Evolutionary conservation across 2,329 filamentous ascomycete genomes (phyloP).

Genomic region (Hypoxylon sp.): DNA sequence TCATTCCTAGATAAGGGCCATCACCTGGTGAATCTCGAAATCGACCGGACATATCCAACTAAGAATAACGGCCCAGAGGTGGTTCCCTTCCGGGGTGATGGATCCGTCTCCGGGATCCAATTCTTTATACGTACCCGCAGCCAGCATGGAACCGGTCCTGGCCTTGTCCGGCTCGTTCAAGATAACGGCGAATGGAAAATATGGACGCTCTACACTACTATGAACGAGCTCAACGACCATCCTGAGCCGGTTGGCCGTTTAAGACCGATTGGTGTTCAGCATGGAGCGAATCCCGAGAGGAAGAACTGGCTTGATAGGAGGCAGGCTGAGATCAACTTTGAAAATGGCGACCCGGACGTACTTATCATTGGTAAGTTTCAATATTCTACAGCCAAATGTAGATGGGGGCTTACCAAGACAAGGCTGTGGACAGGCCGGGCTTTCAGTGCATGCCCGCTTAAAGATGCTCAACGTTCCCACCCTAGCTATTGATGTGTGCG

Average conservation of each 20-base stretch:
- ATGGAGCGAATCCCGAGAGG: conserved; percentile 61
- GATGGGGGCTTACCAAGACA: conserved; percentile 27
- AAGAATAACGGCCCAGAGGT: conserved; percentile 59
- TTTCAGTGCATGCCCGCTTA: conserved; percentile 66
- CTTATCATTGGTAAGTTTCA: conserved; percentile 65
- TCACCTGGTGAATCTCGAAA: conserved; percentile 56
- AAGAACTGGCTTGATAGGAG: conserved; percentile 69
- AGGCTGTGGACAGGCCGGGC: conserved; percentile 70
- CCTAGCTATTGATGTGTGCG: conserved; percentile 66
- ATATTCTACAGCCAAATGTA: not conserved
- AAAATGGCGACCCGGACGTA: conserved; percentile 64
- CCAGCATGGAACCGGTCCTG: conserved; percentile 63
- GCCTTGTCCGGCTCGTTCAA: conserved; percentile 63
- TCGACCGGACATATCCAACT: conserved; percentile 56
- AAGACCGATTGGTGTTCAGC: conserved; percentile 64
- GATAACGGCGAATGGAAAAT: conserved; percentile 65
- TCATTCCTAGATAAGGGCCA: conserved; percentile 53
- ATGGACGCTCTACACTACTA: conserved; percentile 68
- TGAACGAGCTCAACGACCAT: conserved; percentile 62
- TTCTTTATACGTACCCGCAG: conserved; percentile 66
- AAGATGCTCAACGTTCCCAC: conserved; percentile 69
- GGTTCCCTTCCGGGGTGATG: conserved; percentile 60
- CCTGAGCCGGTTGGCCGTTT: conserved; percentile 60
- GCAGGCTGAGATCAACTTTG: conserved; percentile 62
- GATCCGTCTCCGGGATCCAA: conserved; percentile 63